Percentiles rank a stretch among this genome's conserved stretches.
Evolutionary conservation across 495 filamentous ascomycete genomes (phyloP).

Genomic region (Neurospora tetrasperma): DNA sequence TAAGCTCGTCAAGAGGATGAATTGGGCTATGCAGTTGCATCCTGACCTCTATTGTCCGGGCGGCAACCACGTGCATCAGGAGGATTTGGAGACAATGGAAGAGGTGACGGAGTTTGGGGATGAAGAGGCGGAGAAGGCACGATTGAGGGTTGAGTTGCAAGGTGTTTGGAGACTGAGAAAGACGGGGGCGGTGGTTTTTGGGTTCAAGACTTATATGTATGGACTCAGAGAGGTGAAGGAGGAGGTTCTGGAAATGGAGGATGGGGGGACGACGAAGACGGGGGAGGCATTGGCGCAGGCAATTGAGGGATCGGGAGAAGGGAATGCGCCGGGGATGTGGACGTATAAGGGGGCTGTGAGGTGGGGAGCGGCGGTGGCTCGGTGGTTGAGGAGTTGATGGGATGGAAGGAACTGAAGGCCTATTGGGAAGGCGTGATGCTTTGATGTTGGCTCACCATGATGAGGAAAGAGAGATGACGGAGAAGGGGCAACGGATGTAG

Average conservation of each 20-base stretch:
- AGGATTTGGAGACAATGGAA: conserved; percentile 5
- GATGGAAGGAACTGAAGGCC: neutral
- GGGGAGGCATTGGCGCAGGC: conserved; percentile 52
- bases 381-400: neutral
- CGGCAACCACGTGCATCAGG: conserved; percentile 39
- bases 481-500: neutral
- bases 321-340: conserved; percentile 58
- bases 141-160: conserved; percentile 65
- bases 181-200: conserved; percentile 60
- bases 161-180: conserved; percentile 61
- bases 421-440: neutral
- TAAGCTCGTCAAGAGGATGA: conserved; percentile 44
- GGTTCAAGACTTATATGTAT: conserved; percentile 73
- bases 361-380: conserved; percentile 50
- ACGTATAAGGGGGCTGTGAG: conserved; percentile 57
- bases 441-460: neutral
- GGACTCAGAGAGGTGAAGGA: conserved; percentile 55
- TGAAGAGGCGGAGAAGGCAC: conserved; percentile 41
- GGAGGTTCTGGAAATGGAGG: conserved; percentile 53
- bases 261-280: conserved; percentile 63
- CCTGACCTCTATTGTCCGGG: conserved; percentile 44
- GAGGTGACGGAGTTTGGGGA: conserved; percentile 33
- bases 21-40: conserved; percentile 58
- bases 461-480: neutral
- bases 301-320: conserved; percentile 60